Evolutionary conservation across 257 asterid species (phyloP).

Genomic region (Paulownia fortunei): DNA sequence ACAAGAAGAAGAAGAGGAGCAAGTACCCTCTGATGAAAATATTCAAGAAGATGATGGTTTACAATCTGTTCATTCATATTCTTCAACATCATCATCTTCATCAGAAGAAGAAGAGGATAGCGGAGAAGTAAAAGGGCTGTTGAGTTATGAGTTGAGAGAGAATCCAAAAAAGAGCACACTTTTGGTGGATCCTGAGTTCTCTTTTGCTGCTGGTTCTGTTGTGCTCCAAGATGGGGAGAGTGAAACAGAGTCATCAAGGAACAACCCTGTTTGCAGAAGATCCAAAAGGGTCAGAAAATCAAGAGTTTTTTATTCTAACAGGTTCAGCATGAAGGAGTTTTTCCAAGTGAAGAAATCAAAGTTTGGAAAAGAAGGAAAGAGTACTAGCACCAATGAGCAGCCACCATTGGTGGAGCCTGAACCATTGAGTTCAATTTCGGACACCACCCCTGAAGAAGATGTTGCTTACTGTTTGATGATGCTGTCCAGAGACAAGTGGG

Average conservation of each 20-base stretch:
- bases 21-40: background rate
- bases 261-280: conserved; percentile 34
- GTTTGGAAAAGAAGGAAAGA: conserved; percentile 22
- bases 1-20: conserved; percentile 10
- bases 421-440: conserved; percentile 65
- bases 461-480: conserved; percentile 77
- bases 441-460: conserved; percentile 58
- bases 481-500: conserved; percentile 80
- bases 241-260: conserved; percentile 48
- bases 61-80: conserved; percentile 30
- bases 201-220: conserved; percentile 31
- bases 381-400: background rate
- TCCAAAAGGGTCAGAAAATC: conserved; percentile 48
- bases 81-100: conserved; percentile 34
- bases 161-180: conserved; percentile 4
- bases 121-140: conserved; percentile 19
- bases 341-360: conserved; percentile 11
- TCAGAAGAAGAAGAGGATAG: conserved; percentile 26
- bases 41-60: background rate
- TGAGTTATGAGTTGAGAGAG: background rate
- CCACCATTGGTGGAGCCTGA: conserved; percentile 21
- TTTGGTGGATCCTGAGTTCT: conserved; percentile 27
- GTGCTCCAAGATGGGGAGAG: conserved; percentile 54
- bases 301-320: conserved; percentile 7
- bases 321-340: too few relatives aligned